Evolutionary conservation across 2,329 filamentous ascomycete genomes (phyloP).

Genomic region (Apiospora koreana): DNA sequence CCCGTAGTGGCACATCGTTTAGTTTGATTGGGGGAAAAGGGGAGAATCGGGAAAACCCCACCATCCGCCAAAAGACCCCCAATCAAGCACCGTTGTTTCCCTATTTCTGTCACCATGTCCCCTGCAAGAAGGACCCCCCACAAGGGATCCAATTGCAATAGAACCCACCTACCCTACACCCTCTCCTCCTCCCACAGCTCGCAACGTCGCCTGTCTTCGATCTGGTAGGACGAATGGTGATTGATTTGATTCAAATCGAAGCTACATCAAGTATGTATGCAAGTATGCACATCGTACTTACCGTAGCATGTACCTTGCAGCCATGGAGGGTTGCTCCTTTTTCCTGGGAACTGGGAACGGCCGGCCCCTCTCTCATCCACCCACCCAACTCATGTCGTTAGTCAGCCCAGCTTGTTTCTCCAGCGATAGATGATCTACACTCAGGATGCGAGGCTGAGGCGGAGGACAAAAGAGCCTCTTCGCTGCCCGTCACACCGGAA

Average conservation of each 20-base stretch:
- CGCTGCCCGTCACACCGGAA: background rate
- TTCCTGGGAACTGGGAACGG: background rate
- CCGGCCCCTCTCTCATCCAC: background rate
- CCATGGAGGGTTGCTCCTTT: background rate
- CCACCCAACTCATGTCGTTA: background rate
- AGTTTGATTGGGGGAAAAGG: background rate
- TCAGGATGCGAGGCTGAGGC: background rate
- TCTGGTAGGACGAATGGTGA: background rate
- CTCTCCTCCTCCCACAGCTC: background rate
- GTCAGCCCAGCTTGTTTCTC: background rate
- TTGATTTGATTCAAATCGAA: background rate
- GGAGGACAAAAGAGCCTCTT: background rate
- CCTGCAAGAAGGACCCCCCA: background rate
- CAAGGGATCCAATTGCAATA: background rate
- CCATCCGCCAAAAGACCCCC: background rate
- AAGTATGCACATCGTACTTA: background rate
- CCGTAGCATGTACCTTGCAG: background rate
- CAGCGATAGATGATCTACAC: background rate
- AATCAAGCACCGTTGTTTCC: background rate
- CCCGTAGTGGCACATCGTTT: background rate
- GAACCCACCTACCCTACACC: background rate
- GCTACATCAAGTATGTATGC: too few relatives aligned
- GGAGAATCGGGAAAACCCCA: background rate
- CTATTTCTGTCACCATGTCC: constrained; percentile 5
- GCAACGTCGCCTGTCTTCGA: background rate